These are phyloP conservation scores for Phyllosticta paracitricarpa DNA, from an alignment of 2,329 filamentous ascomycete species.

Conservation along the genomic window DNA sequence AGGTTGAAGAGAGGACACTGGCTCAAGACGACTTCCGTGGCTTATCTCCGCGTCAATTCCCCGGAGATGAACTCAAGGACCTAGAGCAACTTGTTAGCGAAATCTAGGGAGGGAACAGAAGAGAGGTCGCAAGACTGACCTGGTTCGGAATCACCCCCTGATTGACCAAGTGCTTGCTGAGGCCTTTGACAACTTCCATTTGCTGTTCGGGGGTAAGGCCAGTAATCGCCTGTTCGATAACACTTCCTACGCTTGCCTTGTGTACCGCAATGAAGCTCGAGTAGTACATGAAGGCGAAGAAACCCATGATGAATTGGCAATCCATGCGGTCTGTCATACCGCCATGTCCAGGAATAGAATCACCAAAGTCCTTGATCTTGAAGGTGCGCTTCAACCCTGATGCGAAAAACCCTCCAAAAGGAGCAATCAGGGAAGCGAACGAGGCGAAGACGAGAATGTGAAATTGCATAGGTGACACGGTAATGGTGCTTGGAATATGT, in stretches of 20 bases:
- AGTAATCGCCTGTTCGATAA: constrained; percentile 85
- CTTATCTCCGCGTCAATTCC: constrained; percentile 10
- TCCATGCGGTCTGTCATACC: constrained; percentile 99
- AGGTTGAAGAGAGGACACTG: neutral
- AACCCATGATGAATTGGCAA: constrained; percentile 99
- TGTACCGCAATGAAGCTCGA: constrained; percentile 91
- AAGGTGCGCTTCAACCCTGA: constrained; percentile 96
- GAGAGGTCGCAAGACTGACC: constrained; percentile 26
- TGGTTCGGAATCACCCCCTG: constrained; percentile 48
- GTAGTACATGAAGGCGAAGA: constrained; percentile 97
- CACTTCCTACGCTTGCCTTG: constrained; percentile 72
- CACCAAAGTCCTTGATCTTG: constrained; percentile 99
- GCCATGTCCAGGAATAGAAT: constrained; percentile 94
- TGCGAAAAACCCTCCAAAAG: constrained; percentile 96
- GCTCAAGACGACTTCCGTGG: neutral
- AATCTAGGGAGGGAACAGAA: neutral
- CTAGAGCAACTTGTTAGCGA: neutral
- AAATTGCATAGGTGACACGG: constrained; percentile 80
- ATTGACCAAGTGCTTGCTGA: constrained; percentile 55
- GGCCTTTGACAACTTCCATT: constrained; percentile 59
- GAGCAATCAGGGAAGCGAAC: constrained; percentile 92
- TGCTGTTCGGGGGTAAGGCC: constrained; percentile 84
- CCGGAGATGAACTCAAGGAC: constrained; percentile 12
- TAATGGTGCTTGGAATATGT: constrained; percentile 61
- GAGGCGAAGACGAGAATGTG: constrained; percentile 84